phyloP scores from a whole-genome alignment of 2,329 filamentous ascomycete species.

The Neopestalotiopsis rosae region DNA sequence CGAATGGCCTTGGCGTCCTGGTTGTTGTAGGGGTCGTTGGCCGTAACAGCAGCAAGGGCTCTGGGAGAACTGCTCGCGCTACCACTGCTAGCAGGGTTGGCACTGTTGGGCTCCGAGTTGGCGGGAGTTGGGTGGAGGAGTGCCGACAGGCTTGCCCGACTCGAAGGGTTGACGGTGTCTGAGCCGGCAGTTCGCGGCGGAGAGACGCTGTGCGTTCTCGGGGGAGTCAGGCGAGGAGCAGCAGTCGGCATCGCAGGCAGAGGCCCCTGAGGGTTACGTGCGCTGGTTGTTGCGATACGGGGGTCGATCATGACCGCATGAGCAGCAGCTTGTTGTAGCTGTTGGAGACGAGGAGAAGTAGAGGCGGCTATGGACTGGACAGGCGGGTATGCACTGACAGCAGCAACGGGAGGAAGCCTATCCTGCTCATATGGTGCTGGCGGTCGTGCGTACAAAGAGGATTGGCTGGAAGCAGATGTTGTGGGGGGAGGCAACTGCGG shows the following conservation, averaged over 20 bases:
- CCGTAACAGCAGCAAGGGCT: conserved; percentile 36
- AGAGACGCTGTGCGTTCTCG: conserved; percentile 54
- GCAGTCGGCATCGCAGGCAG: conserved; percentile 45
- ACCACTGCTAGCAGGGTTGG: conserved; percentile 45
- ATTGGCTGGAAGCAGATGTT: conserved; percentile 24
- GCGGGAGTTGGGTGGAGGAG: conserved; percentile 53
- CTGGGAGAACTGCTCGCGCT: conserved; percentile 57
- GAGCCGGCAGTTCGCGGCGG: conserved; percentile 50
- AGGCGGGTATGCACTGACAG: conserved; percentile 25
- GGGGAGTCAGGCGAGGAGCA: conserved; percentile 43
- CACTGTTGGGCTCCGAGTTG: conserved; percentile 51
- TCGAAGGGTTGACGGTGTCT: conserved; percentile 33
- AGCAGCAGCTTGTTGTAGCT: conserved; percentile 48
- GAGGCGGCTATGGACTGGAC: conserved; percentile 30
- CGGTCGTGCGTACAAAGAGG: conserved; percentile 30
- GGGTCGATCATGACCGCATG: conserved; percentile 48
- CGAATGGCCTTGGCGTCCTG: conserved; percentile 71
- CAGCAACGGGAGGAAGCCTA: conserved; percentile 28
- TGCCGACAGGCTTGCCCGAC: conserved; percentile 54
- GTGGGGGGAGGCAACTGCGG: conserved; percentile 25
- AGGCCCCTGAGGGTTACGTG: conserved; percentile 47
- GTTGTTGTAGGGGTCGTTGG: conserved; percentile 34
- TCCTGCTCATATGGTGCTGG: conserved; percentile 30
- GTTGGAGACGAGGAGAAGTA: conserved; percentile 48
- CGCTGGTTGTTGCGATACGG: conserved; percentile 37